Base-by-base conservation (phyloP, 441 rosid genomes). In the Erysimum cheiri region DNA sequence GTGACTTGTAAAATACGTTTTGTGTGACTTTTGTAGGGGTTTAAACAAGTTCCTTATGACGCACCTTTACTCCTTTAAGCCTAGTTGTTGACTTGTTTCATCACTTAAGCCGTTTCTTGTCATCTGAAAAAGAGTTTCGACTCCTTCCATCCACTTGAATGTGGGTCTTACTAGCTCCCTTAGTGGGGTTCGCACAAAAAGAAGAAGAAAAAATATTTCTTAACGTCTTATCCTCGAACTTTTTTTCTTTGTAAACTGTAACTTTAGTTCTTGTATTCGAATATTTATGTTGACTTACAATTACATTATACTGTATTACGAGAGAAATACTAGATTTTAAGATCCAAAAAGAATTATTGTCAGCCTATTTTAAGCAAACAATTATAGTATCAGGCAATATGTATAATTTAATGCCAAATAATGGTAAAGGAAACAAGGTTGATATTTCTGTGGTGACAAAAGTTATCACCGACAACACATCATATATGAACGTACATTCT, bases 381-480 rank as follows among this genome's bases (percentile, higher is more conserved):
- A 48, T 57, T 46, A 6, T 8, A 13, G 19, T 66, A 15, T 28
- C n/a, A 39, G 12, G 10, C 6, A 37, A 10, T 1, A 37, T 37
- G 10, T 37, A 46, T 15, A 8, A 8, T 47, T 1, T 3, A 47
- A 47, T 19, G 12, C 3, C 9, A 17, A 15, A 15, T 41, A 31
- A 55, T 19, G 48, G 4, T 9, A 29, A 60, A 60, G 53, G 13
- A 6, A 60, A 14, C 3, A 13, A 11, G 6, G 33, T 47, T 17
- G 28, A 37, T 47, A 10, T 57, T 47, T 37, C 0, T 67, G 40
- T 48, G 32, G 70, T 64, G 11, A 52, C 37, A 64, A 49, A 49
- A 31, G 55, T 22, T 4, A 66, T 43, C 26, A 66, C 77, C 72
- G 72, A 73, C 72, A 59, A 59, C 67, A 73, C 39, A 73, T 66